Evolutionary conservation across 176 grass and related monocot genomes (phyloP), one percentile per base, ranked within the genome.

Genomic region (Areca catechu): DNA sequence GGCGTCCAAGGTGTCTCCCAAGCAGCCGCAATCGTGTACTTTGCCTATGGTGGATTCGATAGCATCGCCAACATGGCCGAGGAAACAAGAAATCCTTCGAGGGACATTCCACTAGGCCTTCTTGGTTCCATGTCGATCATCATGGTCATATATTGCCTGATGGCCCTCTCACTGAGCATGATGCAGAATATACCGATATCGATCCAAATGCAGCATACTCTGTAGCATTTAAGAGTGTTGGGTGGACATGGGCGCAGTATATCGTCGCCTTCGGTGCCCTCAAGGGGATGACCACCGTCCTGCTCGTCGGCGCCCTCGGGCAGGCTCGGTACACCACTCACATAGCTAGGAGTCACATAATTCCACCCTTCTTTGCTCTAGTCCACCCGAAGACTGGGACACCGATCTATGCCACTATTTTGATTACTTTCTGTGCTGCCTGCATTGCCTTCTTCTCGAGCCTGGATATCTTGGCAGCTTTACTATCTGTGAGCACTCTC

Each of bases 241-340:
- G 87, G 48, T 82, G 91, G 78, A 75, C 55, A 20, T 98, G 93
- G 93, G 84, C 84, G 18, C 72, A 92, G 76, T 98, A 88, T 71
- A 57, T 92, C 14, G 93, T 97, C 58, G 93, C 93, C 0, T 53
- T 91, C 6, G 93, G 93, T 48, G 93, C 93, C 29, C 80, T 97
- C 62, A 97, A 97, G 82, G 93, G 93, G 65, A 97, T 97, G 93
- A 97, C 93, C 3, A 91, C 93, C 21, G 93, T 91, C 23, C 57
- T 97, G 15, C 79, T 98, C 25, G 93, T 98, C 12, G 86, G 93
- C 0, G 87, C 87, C 1, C 87, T 98, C 16, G 93, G 93, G 20
- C 75, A 85, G 58, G 84, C 80, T 5, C 77, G 93, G 0, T 98
- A 92, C 84, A 83, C 83, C 1, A 98, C 93, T 1, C 93, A 92